Evolutionary conservation across 192 early-diverging fungal species (phyloP), one percentile per base, ranked within the genome.

Genomic region (Gigaspora rosea): DNA sequence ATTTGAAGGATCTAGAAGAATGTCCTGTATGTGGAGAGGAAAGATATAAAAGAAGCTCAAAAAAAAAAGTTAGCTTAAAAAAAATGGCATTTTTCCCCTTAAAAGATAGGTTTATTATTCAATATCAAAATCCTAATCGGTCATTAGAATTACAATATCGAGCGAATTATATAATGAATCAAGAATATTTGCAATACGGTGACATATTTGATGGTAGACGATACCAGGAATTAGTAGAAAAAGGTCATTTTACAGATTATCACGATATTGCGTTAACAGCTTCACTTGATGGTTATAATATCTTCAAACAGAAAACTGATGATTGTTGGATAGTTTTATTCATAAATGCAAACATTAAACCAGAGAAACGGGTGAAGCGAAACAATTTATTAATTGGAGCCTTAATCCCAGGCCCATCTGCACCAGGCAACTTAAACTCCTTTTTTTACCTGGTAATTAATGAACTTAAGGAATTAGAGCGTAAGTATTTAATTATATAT

Each of bases 261-360:
- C 32, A 13, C 4, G 35, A 64, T 64, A 36, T 64, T 27, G 62
- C 62, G 5, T 32, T 64, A 10, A 64, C 10, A 64, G 62, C 32
- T 27, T 64, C 13, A 4, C 22, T 64, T 64, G 35, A 64, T 64
- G 62, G 62, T 33, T 64, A 64, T 36, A 27, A 64, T 15, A 64
- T 64, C 0, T 64, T 64, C 36, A 27, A 36, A 36, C 62, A 64
- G 10, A 64, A 27, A 64, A 41, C 41, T 41, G 41, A 3, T 2
- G 41, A 41, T 2, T 41, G 41, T 41, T 41, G 41, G 41, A 27
- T 27, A 64, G 15, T 64, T 64, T 64, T 64, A 36, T 35, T 64
- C 22, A 36, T 64, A 16, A 64, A 64, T 64, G 62, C 62, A 27
- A 64, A 64, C 27, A n/a, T 64, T 33, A 3, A 2, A 15, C 62